These are phyloP conservation scores for Colletotrichum tamarilloi DNA, from an alignment of 2,329 filamentous ascomycete genomes.

Conservation along the genomic window DNA sequence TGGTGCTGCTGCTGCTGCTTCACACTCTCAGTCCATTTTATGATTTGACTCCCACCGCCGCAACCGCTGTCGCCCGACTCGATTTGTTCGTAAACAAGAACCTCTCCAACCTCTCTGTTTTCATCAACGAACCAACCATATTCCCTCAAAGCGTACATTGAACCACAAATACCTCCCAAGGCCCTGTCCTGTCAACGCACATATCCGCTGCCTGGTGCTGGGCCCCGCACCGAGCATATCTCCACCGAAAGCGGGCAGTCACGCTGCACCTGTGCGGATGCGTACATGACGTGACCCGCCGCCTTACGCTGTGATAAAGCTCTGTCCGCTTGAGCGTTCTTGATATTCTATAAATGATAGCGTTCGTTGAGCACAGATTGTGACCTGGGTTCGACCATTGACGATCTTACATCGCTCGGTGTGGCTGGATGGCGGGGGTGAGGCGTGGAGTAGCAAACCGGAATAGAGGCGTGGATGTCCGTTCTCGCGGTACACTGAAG, in stretches of 20 bases:
- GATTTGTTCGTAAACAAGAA: neutral
- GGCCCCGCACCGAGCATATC: neutral
- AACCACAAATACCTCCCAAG: neutral
- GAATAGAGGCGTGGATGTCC: neutral
- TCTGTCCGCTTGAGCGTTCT: too few relatives aligned
- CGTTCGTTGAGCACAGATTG: neutral
- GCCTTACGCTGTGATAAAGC: neutral
- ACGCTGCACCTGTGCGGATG: neutral
- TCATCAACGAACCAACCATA: neutral
- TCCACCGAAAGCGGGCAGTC: neutral
- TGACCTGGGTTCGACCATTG: too few relatives aligned
- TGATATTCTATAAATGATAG: neutral
- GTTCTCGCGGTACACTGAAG: neutral
- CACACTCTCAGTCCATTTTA: too few relatives aligned
- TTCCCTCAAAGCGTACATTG: neutral
- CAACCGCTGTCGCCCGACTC: too few relatives aligned
- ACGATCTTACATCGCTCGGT: neutral
- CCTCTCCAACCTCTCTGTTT: neutral
- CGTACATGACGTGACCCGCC: neutral
- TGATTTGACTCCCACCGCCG: too few relatives aligned
- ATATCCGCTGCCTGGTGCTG: neutral
- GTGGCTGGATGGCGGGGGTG: neutral
- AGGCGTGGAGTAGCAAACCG: neutral
- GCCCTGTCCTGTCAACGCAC: neutral
- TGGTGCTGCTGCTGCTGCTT: neutral